These are phyloP conservation scores for Saksenaea oblongispora DNA, from an alignment of 371 early-diverging fungal genomes.

Conservation along the genomic window DNA sequence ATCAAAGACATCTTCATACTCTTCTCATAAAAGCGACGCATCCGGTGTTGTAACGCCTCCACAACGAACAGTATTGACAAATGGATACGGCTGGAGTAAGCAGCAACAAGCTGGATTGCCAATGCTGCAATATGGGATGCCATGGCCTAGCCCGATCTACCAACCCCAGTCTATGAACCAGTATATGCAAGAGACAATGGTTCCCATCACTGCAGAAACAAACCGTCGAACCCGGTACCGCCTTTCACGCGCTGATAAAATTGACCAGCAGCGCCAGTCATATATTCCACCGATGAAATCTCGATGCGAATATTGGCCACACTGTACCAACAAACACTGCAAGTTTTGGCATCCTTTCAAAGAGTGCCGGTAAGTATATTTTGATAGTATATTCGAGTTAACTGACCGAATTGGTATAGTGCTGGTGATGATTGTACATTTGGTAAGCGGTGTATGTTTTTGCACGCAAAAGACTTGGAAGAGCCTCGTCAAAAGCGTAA, in stretches of 20 bases:
- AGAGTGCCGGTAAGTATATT: slow-evolving; percentile 50
- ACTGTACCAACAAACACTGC: slow-evolving; percentile 62
- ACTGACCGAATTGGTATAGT: slow-evolving; percentile 17
- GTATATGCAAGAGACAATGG: neutral
- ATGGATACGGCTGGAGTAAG: neutral
- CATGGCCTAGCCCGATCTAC: neutral
- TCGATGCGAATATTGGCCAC: slow-evolving; percentile 60
- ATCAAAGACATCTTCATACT: neutral
- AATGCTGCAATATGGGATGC: neutral
- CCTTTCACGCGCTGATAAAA: slow-evolving; percentile 36
- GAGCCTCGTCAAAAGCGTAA: neutral
- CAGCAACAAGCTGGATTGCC: neutral
- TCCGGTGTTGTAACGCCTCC: neutral
- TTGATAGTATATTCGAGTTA: neutral
- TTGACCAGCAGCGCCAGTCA: slow-evolving; percentile 40
- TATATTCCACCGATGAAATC: slow-evolving; percentile 42
- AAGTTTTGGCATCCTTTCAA: slow-evolving; percentile 55
- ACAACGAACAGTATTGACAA: neutral
- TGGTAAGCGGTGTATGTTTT: slow-evolving; percentile 53
- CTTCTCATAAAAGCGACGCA: neutral
- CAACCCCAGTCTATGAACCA: neutral
- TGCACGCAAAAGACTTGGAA: slow-evolving; percentile 45
- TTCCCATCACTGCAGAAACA: neutral
- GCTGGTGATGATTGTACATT: slow-evolving; percentile 48
- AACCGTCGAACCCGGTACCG: neutral